Conservation (phyloP, 176 grass and related monocot genomes). For the Urochloa ruziziensis region DNA sequence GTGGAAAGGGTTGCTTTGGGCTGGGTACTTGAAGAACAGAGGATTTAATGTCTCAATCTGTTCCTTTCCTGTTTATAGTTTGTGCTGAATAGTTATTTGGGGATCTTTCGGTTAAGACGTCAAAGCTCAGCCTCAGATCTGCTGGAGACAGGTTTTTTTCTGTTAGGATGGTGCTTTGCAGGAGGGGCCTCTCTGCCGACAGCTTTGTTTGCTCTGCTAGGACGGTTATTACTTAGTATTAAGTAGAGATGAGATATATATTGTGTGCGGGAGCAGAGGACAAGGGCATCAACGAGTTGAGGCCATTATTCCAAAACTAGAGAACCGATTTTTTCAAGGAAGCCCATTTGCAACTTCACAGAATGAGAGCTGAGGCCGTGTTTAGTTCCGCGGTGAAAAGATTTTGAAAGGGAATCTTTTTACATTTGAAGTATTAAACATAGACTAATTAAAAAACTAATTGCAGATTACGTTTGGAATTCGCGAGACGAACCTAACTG, state of each 20-base stretch:
- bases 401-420: too few relatives aligned
- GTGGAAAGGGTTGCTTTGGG: neutral
- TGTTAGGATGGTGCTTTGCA: neutral
- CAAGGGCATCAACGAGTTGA: neutral
- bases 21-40: neutral
- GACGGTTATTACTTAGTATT: slow-evolving; percentile 5
- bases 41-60: neutral
- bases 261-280: neutral
- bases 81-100: neutral
- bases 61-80: neutral
- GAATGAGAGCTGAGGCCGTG: too few relatives aligned
- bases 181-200: neutral
- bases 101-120: slow-evolving; percentile 22
- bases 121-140: neutral
- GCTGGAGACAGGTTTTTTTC: neutral
- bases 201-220: neutral
- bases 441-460: too few relatives aligned
- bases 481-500: too few relatives aligned
- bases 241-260: too few relatives aligned
- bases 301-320: too few relatives aligned
- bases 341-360: too few relatives aligned
- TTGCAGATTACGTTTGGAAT: too few relatives aligned
- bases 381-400: too few relatives aligned
- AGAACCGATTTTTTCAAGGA: too few relatives aligned
- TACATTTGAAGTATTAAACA: too few relatives aligned